A percentile compares a stretch with the other conserved stretches of the same genome.
phyloP scores from a whole-genome alignment of 768 basidiomycete species.

The Rhodosporidiobolus odoratus region DNA sequence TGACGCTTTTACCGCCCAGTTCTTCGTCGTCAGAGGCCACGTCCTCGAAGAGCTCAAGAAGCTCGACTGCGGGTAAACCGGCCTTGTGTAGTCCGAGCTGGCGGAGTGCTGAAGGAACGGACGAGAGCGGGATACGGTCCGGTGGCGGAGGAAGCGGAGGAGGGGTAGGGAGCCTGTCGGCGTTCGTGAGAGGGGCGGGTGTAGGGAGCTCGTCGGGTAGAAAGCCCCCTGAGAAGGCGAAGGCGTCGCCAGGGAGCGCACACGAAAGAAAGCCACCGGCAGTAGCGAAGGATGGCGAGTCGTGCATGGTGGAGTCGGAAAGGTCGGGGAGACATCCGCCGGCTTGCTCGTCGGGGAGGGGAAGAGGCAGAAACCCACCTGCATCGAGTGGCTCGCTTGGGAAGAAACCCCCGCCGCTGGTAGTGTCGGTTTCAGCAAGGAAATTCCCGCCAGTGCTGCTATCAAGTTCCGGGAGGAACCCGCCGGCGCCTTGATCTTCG shows the following conservation, averaged over 20 bases:
- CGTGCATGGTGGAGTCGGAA: conserved; percentile 12
- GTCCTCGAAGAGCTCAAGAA: conserved; percentile 23
- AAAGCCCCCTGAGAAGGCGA: conserved; percentile 4
- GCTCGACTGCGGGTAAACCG: conserved; percentile 1
- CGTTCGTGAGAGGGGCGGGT: not conserved
- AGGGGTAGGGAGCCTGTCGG: not conserved
- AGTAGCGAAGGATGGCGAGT: not conserved
- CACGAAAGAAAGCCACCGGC: not conserved
- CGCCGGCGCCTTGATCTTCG: not conserved
- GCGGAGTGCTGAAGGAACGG: conserved; percentile 8
- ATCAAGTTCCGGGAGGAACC: not conserved
- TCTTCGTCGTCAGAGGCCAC: conserved; percentile 28
- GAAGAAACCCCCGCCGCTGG: conserved; percentile 14
- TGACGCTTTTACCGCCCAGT: conserved; percentile 17
- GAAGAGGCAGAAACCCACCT: conserved; percentile 4
- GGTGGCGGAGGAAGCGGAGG: not conserved
- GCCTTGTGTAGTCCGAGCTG: not conserved
- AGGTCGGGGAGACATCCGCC: conserved; percentile 1
- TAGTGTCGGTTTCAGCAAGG: too few relatives aligned
- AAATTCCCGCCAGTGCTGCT: too few relatives aligned
- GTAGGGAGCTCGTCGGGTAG: conserved; percentile 11
- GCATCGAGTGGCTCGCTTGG: not conserved
- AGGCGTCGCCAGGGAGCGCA: not conserved
- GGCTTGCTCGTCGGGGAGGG: not conserved
- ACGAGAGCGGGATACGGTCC: conserved; percentile 9